Base-by-base conservation (phyloP, 306 rosid species). In the Pyrus communis region DNA sequence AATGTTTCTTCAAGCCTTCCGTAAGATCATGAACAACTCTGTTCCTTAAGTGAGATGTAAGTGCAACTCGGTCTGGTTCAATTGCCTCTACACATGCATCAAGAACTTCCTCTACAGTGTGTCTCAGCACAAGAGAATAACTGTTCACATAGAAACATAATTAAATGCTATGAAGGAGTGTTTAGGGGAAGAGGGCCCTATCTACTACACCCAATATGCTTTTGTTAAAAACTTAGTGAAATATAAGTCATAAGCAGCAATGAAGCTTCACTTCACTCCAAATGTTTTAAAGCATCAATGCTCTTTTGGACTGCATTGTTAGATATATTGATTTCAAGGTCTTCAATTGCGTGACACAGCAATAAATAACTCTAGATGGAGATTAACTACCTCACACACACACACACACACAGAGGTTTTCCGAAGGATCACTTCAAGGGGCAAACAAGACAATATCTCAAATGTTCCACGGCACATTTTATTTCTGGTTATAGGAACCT, bases 21-120 rank as follows among this genome's bases (percentile, higher is more conserved):
- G 76, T 86, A 38, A 94, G 97, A 79, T 90, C 93, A 76, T 84
- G 70, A 79, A 89, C 70, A 77, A 90, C 96, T 80, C 63, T 86
- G 78, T 86, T 84, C 59, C 97, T 85, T 68, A 94, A 83, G 55
- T 83, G 75, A 83, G 97, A 89, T 75, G 97, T 92, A 81, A 90
- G 70, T 58, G 91, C 95, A 67, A 87, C 95, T 54, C 89, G 88
- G 58, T 83, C 86, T 75, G 98, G 96, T 75, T 94, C 96, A 79
- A 89, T 86, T 64, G 96, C 95, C 83, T 94, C 97, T 27, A 79
- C 64, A 81, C 98, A 91, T 59, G 97, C 97, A 73, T 82, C 95
- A 82, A 94, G 91, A 81, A 94, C 98, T 85, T 94, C 98, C 84
- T 94, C 98, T 9, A 96, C 92, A 77, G 98, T 94, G 89, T 94